These are phyloP conservation scores for Bromus sterilis DNA, from an alignment of 176 grass and related monocot genomes.

Conservation along the genomic window DNA sequence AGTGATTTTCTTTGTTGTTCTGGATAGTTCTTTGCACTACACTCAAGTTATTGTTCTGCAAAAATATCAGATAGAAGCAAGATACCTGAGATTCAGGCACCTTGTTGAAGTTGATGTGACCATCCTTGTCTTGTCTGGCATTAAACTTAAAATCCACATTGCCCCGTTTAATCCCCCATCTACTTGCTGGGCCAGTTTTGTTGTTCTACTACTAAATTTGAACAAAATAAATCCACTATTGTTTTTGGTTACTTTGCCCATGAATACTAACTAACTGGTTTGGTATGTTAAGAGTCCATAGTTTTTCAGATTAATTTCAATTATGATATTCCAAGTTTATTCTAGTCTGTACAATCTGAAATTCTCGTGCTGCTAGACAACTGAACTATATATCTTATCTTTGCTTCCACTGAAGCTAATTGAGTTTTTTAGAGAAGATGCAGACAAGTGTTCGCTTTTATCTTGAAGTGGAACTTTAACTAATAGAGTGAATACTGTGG, in stretches of 20 bases:
- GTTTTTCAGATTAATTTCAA: not conserved
- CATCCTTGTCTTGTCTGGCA: not conserved
- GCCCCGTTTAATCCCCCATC: not conserved
- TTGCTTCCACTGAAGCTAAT: not conserved
- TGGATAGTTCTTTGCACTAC: not conserved
- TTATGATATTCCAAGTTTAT: not conserved
- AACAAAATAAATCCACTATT: not conserved
- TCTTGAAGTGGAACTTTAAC: not conserved
- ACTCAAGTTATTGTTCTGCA: not conserved
- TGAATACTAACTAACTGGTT: not conserved
- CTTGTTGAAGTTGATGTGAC: not conserved
- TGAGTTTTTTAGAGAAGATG: not conserved
- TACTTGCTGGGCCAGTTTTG: not conserved
- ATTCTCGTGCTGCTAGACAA: not conserved
- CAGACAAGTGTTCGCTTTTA: not conserved
- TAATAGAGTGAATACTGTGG: not conserved
- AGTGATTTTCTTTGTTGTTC: not conserved
- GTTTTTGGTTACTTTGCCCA: not conserved
- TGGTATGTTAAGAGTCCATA: not conserved
- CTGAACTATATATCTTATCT: not conserved
- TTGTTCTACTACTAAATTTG: not conserved
- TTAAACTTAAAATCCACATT: not conserved
- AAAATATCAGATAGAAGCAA: not conserved
- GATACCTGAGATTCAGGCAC: not conserved
- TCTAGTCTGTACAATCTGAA: not conserved